Base-by-base conservation (phyloP, 345 rosid genomes). In the Draba incana region DNA sequence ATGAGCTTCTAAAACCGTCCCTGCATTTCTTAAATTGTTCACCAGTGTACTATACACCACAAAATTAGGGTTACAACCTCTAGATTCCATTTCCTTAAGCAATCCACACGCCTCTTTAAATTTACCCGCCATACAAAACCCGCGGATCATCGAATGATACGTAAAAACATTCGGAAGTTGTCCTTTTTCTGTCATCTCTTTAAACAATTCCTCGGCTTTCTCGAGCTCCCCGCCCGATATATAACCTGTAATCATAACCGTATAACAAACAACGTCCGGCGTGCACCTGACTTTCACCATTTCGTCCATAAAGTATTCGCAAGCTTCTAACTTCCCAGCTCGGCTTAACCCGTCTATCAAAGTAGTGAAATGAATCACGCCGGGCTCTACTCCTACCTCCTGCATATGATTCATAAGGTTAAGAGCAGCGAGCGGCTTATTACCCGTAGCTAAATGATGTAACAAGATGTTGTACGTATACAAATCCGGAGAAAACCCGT, bases 291-390 rank as follows among this genome's bases (percentile, higher is more conserved):
- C 78, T 75, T 80, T 87, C 61, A 76, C 65, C 96, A 87, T 86
- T 75, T 87, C 89, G 57, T 91, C 84, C 33, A 87, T 91, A 80
- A 90, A 88, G 65, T 85, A 82, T 42, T 83, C 60, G 83, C 96
- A 94, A 56, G 84, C 96, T 50, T 87, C 96, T 54, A 91, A 71
- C 82, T 91, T 89, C 66, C 99, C 96, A 10, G 91, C 95, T 53
- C 95, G 81, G 69, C 99, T 86, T 51, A 94, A 62, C 57, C 96
- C 97, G 62, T 94, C 97, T 52, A 91, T 86, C 78, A 94, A 75
- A 10, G 92, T 90, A 8, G 97, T 88, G 80, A 79, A 84, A 80
- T 91, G 97, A 76, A 86, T 86, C 27, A 84, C 85, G 58, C 67
- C 71, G 1, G 97, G 95, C 23, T 80, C 84, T 47, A 82, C 37